Evolutionary conservation across 176 grass and related monocot species (phyloP).

Genomic region (Cocos nucifera): DNA sequence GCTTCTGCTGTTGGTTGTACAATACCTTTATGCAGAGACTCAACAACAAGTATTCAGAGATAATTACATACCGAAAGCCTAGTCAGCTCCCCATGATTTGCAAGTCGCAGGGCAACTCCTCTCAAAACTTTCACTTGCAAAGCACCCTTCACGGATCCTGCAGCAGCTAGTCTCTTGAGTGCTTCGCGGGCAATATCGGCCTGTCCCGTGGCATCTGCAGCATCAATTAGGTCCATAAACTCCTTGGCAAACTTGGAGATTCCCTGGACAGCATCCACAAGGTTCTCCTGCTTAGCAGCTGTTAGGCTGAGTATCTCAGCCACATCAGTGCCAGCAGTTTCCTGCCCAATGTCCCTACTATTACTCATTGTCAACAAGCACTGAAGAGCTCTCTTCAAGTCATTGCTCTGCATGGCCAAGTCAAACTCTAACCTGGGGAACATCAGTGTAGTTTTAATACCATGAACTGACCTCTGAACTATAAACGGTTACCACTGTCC

Average conservation of each 20-base stretch:
- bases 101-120: slow-evolving; percentile 82
- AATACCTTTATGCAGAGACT: too few relatives aligned
- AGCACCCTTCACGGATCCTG: slow-evolving; percentile 94
- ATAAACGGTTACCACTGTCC: too few relatives aligned
- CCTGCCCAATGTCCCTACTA: slow-evolving; percentile 79
- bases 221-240: slow-evolving; percentile 91
- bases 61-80: slow-evolving; percentile 71
- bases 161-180: slow-evolving; percentile 87
- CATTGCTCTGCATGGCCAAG: slow-evolving; percentile 96
- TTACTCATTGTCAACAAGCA: slow-evolving; percentile 99
- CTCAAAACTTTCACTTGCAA: slow-evolving; percentile 80
- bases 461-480: neutral
- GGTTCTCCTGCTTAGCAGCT: slow-evolving; percentile 91
- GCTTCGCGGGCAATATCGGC: slow-evolving; percentile 88
- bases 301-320: slow-evolving; percentile 95
- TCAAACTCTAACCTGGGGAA: slow-evolving; percentile 88
- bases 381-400: slow-evolving; percentile 92
- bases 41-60: too few relatives aligned
- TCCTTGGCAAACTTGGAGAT: slow-evolving; percentile 99
- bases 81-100: slow-evolving; percentile 97
- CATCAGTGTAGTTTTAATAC: slow-evolving; percentile 18
- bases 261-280: slow-evolving; percentile 85
- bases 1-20: too few relatives aligned
- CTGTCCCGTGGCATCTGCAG: slow-evolving; percentile 97
- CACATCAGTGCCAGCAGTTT: slow-evolving; percentile 62